Evolutionary conservation across 345 rosid genomes (phyloP).

Genomic region (Capsella bursapastoris): DNA sequence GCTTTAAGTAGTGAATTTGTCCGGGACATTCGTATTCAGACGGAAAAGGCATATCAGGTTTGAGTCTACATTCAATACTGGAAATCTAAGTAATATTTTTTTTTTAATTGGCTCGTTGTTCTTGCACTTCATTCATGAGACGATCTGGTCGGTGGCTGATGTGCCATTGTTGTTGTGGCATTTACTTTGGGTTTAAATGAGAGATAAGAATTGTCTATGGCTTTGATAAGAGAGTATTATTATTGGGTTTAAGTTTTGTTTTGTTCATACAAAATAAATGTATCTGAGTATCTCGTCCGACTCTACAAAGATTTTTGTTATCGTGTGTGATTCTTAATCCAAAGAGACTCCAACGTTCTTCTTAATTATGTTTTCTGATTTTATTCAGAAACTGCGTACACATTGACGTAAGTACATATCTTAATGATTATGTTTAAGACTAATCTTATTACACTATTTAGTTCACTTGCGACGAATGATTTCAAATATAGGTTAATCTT

Average conservation of each 20-base stretch:
- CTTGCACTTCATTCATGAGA: slow-evolving; percentile 32
- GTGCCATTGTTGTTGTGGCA: slow-evolving; percentile 36
- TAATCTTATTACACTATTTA: not conserved
- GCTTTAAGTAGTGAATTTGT: slow-evolving; percentile 58
- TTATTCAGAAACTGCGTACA: not conserved
- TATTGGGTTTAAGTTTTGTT: slow-evolving; percentile 21
- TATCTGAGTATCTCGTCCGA: not conserved
- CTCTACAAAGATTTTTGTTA: slow-evolving; percentile 1
- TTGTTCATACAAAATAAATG: slow-evolving; percentile 31
- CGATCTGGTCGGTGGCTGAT: slow-evolving; percentile 38
- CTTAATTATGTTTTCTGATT: not conserved
- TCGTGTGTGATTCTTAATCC: slow-evolving; percentile 24
- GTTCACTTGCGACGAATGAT: not conserved
- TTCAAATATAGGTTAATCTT: not conserved
- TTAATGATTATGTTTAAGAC: not conserved
- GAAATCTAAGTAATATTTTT: slow-evolving; percentile 7
- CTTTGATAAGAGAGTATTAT: slow-evolving; percentile 23
- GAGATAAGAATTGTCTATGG: slow-evolving; percentile 19
- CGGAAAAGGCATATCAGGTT: slow-evolving; percentile 25
- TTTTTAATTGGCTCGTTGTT: slow-evolving; percentile 21
- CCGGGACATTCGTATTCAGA: not conserved
- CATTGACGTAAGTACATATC: not conserved
- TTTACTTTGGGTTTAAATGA: slow-evolving; percentile 34
- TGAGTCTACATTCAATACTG: slow-evolving; percentile 25
- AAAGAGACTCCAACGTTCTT: slow-evolving; percentile 27